Percentiles rank a stretch among this genome's conserved stretches.
These are phyloP conservation scores for Tulasnella calospora DNA, from an alignment of 768 basidiomycete species.

Conservation along the genomic window DNA sequence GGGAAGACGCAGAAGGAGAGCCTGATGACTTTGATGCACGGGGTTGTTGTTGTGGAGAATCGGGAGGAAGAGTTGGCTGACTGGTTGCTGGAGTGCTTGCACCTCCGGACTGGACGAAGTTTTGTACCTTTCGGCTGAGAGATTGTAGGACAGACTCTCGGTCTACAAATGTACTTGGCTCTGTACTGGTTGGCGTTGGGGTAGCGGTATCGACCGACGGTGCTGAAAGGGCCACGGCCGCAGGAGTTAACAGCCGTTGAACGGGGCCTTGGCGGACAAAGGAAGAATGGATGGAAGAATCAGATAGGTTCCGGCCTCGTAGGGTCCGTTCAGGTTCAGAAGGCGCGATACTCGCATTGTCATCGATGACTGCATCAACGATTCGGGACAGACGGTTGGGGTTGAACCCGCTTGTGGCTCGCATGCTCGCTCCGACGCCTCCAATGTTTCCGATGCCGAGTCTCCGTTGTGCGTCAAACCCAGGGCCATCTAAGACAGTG, in stretches of 20 bases:
- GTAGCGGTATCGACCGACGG: constrained; percentile 12
- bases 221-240: constrained; percentile 36
- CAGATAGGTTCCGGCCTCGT: constrained; percentile 70
- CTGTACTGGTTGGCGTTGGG: constrained; percentile 4
- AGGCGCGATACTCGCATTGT: constrained; percentile 21
- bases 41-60: constrained; percentile 1
- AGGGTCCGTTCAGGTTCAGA: constrained; percentile 53
- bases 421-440: constrained; percentile 10
- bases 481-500: background rate
- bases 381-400: constrained; percentile 50
- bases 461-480: constrained; percentile 25
- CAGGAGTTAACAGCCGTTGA: constrained; percentile 38
- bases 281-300: constrained; percentile 87
- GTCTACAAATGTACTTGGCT: constrained; percentile 27
- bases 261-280: constrained; percentile 47
- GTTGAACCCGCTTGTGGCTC: constrained; percentile 21
- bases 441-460: constrained; percentile 33
- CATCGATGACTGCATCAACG: constrained; percentile 75
- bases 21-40: background rate
- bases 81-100: background rate
- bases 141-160: constrained; percentile 36
- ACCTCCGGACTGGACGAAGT: constrained; percentile 30
- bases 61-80: background rate
- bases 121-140: constrained; percentile 36
- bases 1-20: background rate